Conservation (phyloP, 768 basidiomycete genomes). For the Lactifluus hygrophoroides region DNA sequence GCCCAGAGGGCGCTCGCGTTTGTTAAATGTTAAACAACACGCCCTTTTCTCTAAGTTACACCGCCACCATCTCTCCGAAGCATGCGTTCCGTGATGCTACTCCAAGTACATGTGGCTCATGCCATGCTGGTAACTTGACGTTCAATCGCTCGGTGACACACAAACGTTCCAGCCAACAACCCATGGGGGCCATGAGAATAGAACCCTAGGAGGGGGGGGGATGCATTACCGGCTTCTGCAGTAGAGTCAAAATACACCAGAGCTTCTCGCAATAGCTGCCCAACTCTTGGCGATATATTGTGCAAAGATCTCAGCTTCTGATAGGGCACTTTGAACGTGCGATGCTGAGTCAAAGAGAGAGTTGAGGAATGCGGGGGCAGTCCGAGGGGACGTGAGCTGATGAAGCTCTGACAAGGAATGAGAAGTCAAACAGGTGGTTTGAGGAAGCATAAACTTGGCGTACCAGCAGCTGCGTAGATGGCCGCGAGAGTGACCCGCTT, state of each 20-base stretch:
- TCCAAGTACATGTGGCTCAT: background rate
- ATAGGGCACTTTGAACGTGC: constrained; percentile 37
- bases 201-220: background rate
- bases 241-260: constrained; percentile 38
- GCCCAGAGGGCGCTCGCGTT: no score
- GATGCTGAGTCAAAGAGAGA: constrained; percentile 46
- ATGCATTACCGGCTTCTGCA: background rate
- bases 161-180: background rate
- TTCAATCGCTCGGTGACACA: background rate
- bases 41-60: no score
- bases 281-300: constrained; percentile 61
- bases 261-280: constrained; percentile 62
- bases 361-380: constrained; percentile 58
- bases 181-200: background rate
- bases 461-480: constrained; percentile 66
- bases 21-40: no score
- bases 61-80: no score
- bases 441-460: constrained; percentile 4
- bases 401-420: constrained; percentile 47
- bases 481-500: constrained; percentile 55
- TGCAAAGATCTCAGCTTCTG: constrained; percentile 48
- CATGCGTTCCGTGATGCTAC: background rate
- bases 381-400: constrained; percentile 68
- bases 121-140: background rate
- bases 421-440: background rate